Percentiles rank a stretch among this genome's conserved stretches.
Conservation (phyloP, 2,329 filamentous ascomycete genomes). For the Triangularia verruculosa region DNA sequence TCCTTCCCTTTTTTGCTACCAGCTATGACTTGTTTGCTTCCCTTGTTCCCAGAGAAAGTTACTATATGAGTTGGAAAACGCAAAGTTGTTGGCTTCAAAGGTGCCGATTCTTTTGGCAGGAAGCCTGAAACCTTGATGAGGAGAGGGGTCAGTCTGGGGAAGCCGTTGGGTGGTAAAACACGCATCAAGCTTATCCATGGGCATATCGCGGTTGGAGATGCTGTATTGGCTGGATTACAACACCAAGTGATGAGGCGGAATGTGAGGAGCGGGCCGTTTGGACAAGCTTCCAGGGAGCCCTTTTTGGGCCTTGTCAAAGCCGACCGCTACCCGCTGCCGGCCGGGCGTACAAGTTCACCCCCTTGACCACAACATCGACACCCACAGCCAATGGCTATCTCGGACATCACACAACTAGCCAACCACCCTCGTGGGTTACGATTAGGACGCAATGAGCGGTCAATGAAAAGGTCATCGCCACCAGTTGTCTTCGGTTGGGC, state of each 20-base stretch:
- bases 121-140: background rate
- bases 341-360: slow-evolving; percentile 7
- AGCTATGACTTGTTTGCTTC: background rate
- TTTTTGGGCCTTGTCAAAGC: slow-evolving; percentile 10
- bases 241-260: slow-evolving; percentile 12
- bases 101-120: slow-evolving; percentile 2
- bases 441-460: background rate
- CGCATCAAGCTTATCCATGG: background rate
- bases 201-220: background rate
- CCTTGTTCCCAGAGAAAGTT: background rate
- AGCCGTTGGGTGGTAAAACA: background rate
- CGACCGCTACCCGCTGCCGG: background rate
- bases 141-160: background rate
- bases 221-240: slow-evolving; percentile 7
- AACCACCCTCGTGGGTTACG: background rate
- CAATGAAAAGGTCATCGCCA: background rate
- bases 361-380: background rate
- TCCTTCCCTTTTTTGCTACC: background rate
- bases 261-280: slow-evolving; percentile 7
- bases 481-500: background rate
- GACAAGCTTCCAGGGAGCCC: slow-evolving; percentile 8
- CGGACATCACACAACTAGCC: background rate
- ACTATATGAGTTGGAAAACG: background rate
- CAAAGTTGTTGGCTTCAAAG: background rate
- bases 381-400: background rate